Conservation (phyloP, 1,284 basidiomycete species). For the Ceratobasidium sp. region DNA sequence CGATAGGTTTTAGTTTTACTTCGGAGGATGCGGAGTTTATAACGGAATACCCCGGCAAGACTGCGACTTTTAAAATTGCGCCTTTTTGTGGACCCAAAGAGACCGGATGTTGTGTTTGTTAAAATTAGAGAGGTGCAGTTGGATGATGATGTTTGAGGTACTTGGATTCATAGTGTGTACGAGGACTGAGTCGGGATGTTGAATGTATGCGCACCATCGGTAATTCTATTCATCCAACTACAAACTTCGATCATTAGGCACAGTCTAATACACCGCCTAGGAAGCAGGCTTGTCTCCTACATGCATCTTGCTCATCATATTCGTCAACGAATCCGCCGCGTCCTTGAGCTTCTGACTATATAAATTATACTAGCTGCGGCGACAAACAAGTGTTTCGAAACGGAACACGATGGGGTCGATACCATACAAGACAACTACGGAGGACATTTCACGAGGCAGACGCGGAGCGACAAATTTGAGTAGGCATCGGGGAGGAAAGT, state of each 20-base stretch:
- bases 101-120: neutral
- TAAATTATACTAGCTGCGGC: too few relatives aligned
- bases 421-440: too few relatives aligned
- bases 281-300: constrained; percentile 44
- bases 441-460: too few relatives aligned
- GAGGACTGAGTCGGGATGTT: neutral
- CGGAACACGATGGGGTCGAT: too few relatives aligned
- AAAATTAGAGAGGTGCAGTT: neutral
- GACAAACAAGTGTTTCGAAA: too few relatives aligned
- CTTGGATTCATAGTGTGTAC: neutral
- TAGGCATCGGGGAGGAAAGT: too few relatives aligned
- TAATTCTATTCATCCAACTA: neutral
- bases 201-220: neutral
- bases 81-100: neutral
- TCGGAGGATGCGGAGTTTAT: neutral
- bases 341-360: constrained; percentile 64
- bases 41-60: neutral
- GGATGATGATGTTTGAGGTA: neutral
- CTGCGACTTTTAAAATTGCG: neutral
- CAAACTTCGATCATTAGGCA: neutral
- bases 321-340: constrained; percentile 64
- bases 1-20: neutral
- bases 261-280: constrained; percentile 8
- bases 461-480: too few relatives aligned
- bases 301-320: constrained; percentile 62